These are phyloP conservation scores for Nakazawaea sp. DNA, from an alignment of 805 yeast species.

Conservation along the genomic window DNA sequence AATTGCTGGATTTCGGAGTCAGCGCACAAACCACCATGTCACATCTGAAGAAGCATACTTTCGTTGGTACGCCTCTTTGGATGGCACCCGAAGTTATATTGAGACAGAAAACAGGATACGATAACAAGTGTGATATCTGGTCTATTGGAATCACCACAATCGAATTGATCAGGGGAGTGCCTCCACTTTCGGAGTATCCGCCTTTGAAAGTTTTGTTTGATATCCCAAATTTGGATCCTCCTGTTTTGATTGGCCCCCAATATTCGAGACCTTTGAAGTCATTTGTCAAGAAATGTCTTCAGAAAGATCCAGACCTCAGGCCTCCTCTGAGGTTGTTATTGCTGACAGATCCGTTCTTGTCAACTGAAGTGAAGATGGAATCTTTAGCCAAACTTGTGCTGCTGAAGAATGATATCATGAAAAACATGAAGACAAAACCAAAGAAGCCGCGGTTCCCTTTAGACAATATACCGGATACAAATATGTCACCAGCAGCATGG, in stretches of 20 bases:
- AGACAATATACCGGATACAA: too few species aligned
- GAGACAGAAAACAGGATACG: constrained; percentile 46
- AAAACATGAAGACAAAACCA: too few species aligned
- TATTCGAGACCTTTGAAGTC: constrained; percentile 37
- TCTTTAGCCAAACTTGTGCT: too few species aligned
- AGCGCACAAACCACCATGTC: constrained; percentile 70
- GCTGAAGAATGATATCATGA: too few species aligned
- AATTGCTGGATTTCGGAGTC: constrained; percentile 91
- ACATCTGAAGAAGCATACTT: constrained; percentile 51
- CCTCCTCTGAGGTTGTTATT: constrained; percentile 56
- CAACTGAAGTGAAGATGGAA: too few species aligned
- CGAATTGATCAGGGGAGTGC: constrained; percentile 75
- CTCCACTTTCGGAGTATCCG: constrained; percentile 68
- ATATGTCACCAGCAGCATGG: too few species aligned
- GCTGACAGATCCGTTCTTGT: too few species aligned
- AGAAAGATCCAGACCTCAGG: constrained; percentile 58
- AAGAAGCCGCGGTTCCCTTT: too few species aligned
- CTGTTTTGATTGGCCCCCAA: constrained; percentile 38
- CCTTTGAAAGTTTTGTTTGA: constrained; percentile 73
- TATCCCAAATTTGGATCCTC: constrained; percentile 64
- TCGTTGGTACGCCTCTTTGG: constrained; percentile 97
- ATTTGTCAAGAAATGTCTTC: constrained; percentile 60
- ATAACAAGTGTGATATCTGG: constrained; percentile 92
- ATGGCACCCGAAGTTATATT: constrained; percentile 97
- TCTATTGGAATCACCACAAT: constrained; percentile 89